A percentile compares a stretch with the other conserved stretches of the same genome.
Evolutionary conservation across 495 filamentous ascomycete species (phyloP).

Genomic region (Tuber calosporum): DNA sequence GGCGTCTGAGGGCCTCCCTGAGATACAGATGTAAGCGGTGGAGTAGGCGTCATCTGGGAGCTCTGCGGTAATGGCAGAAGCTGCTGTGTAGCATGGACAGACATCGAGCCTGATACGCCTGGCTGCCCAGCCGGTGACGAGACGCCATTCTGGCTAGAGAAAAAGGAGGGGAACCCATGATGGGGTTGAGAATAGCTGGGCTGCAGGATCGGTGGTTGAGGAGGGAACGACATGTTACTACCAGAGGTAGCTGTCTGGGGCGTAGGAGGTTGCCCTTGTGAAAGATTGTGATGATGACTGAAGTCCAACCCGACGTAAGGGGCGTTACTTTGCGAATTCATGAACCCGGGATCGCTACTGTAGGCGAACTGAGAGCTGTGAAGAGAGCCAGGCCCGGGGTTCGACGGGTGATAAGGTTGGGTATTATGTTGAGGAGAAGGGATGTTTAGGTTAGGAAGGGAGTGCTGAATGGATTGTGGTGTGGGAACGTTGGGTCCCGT

Average conservation of each 20-base stretch:
- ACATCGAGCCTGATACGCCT: slow-evolving; percentile 59
- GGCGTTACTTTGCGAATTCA: slow-evolving; percentile 48
- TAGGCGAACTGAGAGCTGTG: slow-evolving; percentile 47
- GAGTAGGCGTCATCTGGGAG: slow-evolving; percentile 33
- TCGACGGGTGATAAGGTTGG: slow-evolving; percentile 43
- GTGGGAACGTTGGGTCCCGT: slow-evolving; percentile 41
- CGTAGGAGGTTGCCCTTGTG: slow-evolving; percentile 68
- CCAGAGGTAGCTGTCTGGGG: slow-evolving; percentile 75
- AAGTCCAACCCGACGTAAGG: slow-evolving; percentile 77
- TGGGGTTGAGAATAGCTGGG: slow-evolving; percentile 66
- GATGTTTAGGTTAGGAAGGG: slow-evolving; percentile 42
- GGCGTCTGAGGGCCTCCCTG: slow-evolving; percentile 38
- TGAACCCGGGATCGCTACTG: slow-evolving; percentile 43
- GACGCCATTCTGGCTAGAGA: slow-evolving; percentile 65
- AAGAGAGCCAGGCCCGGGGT: slow-evolving; percentile 46
- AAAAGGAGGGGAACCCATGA: slow-evolving; percentile 61
- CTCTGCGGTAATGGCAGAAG: slow-evolving; percentile 63
- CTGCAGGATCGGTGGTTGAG: slow-evolving; percentile 73
- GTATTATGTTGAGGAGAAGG: slow-evolving; percentile 42
- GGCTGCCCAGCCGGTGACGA: slow-evolving; percentile 66
- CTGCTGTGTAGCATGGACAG: slow-evolving; percentile 48
- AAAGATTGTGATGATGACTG: slow-evolving; percentile 74
- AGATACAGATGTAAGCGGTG: slow-evolving; percentile 38
- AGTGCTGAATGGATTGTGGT: slow-evolving; percentile 31
- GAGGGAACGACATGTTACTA: slow-evolving; percentile 61